Conservation (phyloP, 2,329 filamentous ascomycete species). For the Lachnellula occidentalis region DNA sequence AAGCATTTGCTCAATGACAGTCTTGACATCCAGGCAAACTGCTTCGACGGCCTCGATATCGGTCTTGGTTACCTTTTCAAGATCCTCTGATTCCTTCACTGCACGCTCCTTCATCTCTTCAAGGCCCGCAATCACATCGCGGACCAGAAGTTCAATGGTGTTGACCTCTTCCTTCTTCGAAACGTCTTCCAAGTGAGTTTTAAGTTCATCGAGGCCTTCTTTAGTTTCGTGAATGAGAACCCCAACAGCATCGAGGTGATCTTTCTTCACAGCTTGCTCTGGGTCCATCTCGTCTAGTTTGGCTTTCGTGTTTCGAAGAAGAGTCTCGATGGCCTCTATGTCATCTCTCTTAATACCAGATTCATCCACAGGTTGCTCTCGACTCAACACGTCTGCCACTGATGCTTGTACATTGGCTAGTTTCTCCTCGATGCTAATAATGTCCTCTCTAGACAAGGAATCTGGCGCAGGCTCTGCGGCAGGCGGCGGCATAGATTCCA, state of each 20-base stretch:
- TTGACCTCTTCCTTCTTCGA: conserved; percentile 75
- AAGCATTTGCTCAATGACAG: conserved; percentile 66
- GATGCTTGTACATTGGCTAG: conserved; percentile 51
- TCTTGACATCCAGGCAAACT: conserved; percentile 80
- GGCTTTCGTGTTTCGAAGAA: conserved; percentile 83
- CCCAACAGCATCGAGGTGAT: conserved; percentile 48
- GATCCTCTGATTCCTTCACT: conserved; percentile 38
- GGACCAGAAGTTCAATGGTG: conserved; percentile 70
- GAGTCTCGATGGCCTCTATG: conserved; percentile 82
- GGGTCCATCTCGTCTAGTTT: conserved; percentile 79
- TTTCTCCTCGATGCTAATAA: conserved; percentile 50
- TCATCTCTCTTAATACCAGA: conserved; percentile 71
- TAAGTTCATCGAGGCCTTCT: conserved; percentile 62
- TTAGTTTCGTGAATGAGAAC: conserved; percentile 69
- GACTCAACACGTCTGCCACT: conserved; percentile 46
- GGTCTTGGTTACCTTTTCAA: conserved; percentile 67
- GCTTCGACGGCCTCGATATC: conserved; percentile 78
- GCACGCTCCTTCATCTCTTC: conserved; percentile 60
- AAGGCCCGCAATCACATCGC: conserved; percentile 68
- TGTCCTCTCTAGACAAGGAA: conserved; percentile 46
- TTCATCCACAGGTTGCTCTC: conserved; percentile 30
- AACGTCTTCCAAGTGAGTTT: conserved; percentile 61
- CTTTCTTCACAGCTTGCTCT: conserved; percentile 63
- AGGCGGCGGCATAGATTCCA: conserved; percentile 52
- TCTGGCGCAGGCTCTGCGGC: conserved; percentile 36